Percentiles rank a stretch among this genome's conserved stretches.
phyloP scores from a whole-genome alignment of 2,329 filamentous ascomycete genomes.

The Setomelanomma holmii region DNA sequence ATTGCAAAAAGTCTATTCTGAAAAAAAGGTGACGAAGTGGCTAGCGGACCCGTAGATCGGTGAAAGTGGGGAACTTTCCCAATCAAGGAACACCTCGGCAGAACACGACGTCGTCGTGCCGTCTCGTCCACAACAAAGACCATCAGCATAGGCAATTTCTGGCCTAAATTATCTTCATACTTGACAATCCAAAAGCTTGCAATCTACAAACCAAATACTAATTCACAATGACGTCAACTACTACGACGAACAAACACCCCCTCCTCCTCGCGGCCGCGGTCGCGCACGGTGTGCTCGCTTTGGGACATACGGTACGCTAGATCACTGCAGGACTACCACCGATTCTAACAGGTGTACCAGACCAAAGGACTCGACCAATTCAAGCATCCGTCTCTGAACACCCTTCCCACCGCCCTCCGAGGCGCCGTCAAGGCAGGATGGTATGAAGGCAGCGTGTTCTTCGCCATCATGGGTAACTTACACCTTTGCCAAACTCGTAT shows the following conservation, averaged over 20 bases:
- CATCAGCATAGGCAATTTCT: not conserved
- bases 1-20: not conserved
- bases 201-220: not conserved
- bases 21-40: not conserved
- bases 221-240: slow-evolving; percentile 19
- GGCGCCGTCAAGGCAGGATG: slow-evolving; percentile 43
- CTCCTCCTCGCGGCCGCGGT: slow-evolving; percentile 38
- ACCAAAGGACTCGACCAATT: slow-evolving; percentile 45
- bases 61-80: slow-evolving; percentile 7
- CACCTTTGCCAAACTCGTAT: not conserved
- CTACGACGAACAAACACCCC: slow-evolving; percentile 29
- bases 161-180: not conserved
- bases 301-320: slow-evolving; percentile 44
- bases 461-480: slow-evolving; percentile 40
- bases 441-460: slow-evolving; percentile 48
- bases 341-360: slow-evolving; percentile 16
- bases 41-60: slow-evolving; percentile 10
- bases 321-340: not conserved
- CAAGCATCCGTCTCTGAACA: slow-evolving; percentile 40
- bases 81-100: slow-evolving; percentile 3
- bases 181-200: not conserved
- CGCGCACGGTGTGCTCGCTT: slow-evolving; percentile 37
- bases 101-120: not conserved
- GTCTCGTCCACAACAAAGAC: not conserved
- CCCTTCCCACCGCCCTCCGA: slow-evolving; percentile 34